These are phyloP conservation scores for Paecilomyces sp. DNA, from an alignment of 2,329 filamentous ascomycete species.

Conservation along the genomic window DNA sequence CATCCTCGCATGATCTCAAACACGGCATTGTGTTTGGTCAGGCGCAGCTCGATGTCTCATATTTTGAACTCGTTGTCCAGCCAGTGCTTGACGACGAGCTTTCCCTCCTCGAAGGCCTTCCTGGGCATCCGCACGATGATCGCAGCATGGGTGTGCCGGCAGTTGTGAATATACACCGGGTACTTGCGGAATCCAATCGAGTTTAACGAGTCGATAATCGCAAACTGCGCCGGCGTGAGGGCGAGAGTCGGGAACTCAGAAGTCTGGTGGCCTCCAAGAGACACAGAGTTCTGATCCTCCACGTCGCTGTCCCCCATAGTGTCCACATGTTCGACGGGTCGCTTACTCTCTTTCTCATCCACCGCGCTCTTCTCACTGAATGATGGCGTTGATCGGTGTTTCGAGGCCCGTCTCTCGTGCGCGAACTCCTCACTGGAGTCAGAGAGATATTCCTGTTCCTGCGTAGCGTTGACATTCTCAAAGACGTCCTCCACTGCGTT, in stretches of 20 bases:
- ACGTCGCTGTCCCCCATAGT: not conserved
- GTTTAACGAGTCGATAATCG: slow-evolving; percentile 74
- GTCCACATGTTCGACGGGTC: slow-evolving; percentile 15
- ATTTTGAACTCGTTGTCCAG: slow-evolving; percentile 64
- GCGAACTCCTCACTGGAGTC: slow-evolving; percentile 46
- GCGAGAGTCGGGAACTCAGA: slow-evolving; percentile 64
- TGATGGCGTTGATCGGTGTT: slow-evolving; percentile 1
- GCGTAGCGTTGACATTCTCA: slow-evolving; percentile 62
- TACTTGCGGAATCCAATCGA: slow-evolving; percentile 52
- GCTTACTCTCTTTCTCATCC: slow-evolving; percentile 6
- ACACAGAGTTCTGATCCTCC: not conserved
- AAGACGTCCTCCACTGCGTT: slow-evolving; percentile 71
- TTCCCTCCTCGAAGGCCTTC: slow-evolving; percentile 68
- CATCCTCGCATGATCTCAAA: not conserved
- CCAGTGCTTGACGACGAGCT: slow-evolving; percentile 74
- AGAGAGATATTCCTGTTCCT: slow-evolving; percentile 64
- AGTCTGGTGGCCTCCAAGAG: slow-evolving; percentile 1
- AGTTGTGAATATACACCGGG: slow-evolving; percentile 51
- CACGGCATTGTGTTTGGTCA: not conserved
- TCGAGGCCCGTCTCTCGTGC: slow-evolving; percentile 3
- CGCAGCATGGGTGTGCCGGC: slow-evolving; percentile 77
- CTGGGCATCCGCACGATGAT: slow-evolving; percentile 70
- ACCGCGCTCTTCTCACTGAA: slow-evolving; percentile 10
- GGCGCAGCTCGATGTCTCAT: slow-evolving; percentile 23
- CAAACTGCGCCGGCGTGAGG: slow-evolving; percentile 71